Evolutionary conservation across 2,329 filamentous ascomycete species (phyloP), one percentile per base, ranked within the genome.

Genomic region (Botrytis sinoallii): DNA sequence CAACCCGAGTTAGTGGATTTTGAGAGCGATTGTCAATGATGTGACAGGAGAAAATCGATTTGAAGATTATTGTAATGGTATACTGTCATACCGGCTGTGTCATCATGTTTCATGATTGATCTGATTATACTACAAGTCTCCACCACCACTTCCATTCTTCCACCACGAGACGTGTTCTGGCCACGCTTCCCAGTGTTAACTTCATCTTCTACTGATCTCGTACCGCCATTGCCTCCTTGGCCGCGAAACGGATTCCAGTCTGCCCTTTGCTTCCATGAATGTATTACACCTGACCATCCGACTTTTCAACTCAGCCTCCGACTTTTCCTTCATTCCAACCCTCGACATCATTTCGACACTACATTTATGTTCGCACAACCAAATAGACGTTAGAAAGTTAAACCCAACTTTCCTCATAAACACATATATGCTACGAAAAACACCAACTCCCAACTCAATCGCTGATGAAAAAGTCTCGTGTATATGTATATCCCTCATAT

Each of bases 321-420:
- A 8, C 48, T 55, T 68, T 48, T 57, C 46, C 63, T 48, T 29
- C 42, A 48, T 29, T 25, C 35, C 10, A 25, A 6, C 42, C 20
- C 29, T 48, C 29, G 14, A 48, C n/a, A 57, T 42, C 66, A 68
- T 9, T 18, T n/a, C 66, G n/a, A 42, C 35, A 68, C 66, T 68
- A 29, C 48, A 57, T 68, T 18, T n/a, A 42, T 55, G 29, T 68
- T 38, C 48, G 25, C 66, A 68, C 25, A 57, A 68, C 38, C 66
- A 55, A 57, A 68, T 32, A 57, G 38, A 57, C 48, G 66, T 57
- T 20, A 25, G 25, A 68, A 55, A 52, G 25, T 9, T 35, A 22
- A 42, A n/a, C 35, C 66, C 35, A 42, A n/a, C 35, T 68, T 68
- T 57, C 66, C 48, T 55, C 66, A 68, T 68, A 57, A 68, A 57